Evolutionary conservation across 441 rosid genomes (phyloP).

Genomic region (Omphalea diandra): DNA sequence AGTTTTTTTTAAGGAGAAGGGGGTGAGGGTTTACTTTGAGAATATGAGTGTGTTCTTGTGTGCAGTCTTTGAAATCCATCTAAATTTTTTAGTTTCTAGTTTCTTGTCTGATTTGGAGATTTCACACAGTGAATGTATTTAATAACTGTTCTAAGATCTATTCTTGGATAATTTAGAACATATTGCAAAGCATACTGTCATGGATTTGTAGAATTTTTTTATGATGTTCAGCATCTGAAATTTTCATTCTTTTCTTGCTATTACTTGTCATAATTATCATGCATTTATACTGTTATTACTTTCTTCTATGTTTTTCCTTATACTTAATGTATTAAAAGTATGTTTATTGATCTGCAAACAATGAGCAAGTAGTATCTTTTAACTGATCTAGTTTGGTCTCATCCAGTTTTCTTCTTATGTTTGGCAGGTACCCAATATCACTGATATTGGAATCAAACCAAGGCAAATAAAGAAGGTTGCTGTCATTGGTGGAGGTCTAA

Average conservation of each 20-base stretch:
- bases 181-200: neutral
- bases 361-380: neutral
- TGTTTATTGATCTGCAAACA: neutral
- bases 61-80: too few species aligned
- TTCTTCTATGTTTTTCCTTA: neutral
- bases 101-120: too few species aligned
- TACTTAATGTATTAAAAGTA: neutral
- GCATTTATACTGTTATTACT: neutral
- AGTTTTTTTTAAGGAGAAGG: too few species aligned
- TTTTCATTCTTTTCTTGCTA: constrained; percentile 8
- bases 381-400: constrained; percentile 11
- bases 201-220: neutral
- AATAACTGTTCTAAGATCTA: neutral
- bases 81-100: too few species aligned
- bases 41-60: neutral
- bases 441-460: constrained; percentile 85
- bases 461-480: constrained; percentile 79
- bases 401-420: constrained; percentile 18
- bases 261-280: neutral
- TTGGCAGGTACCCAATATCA: constrained; percentile 80
- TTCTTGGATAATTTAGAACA: neutral
- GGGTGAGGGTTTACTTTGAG: too few species aligned
- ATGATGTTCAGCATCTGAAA: neutral
- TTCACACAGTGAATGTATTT: neutral
- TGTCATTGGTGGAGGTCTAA: constrained; percentile 96